These are phyloP conservation scores for Pelargonium citronellum DNA, from an alignment of 441 rosid genomes.

Conservation along the genomic window DNA sequence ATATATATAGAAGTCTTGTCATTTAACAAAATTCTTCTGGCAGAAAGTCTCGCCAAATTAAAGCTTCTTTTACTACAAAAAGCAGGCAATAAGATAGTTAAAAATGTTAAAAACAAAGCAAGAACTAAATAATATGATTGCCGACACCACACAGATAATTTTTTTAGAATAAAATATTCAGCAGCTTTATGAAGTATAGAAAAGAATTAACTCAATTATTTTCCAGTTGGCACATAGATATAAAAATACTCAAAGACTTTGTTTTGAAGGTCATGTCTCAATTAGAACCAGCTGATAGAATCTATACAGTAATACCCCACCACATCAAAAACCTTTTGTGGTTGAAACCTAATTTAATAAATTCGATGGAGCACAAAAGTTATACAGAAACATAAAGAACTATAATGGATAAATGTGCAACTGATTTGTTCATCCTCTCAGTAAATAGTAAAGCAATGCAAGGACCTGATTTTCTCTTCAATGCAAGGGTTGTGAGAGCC, in stretches of 20 bases:
- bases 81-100: neutral
- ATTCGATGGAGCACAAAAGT: neutral
- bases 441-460: constrained; percentile 14
- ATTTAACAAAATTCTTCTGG: neutral
- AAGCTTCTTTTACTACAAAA: neutral
- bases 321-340: neutral
- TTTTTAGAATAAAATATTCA: neutral
- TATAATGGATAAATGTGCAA: neutral
- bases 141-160: neutral
- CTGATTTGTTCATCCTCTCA: neutral
- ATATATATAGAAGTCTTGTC: neutral
- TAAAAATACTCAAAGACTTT: neutral
- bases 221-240: neutral
- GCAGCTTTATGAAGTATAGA: neutral
- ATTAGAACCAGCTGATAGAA: neutral
- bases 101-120: neutral
- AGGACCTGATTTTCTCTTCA: constrained; percentile 70
- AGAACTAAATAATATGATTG: neutral
- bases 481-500: constrained; percentile 74
- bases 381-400: neutral
- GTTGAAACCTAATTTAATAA: neutral
- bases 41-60: neutral
- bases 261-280: neutral
- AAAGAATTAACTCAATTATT: neutral
- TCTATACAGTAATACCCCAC: neutral